A percentile compares a stretch with the other conserved stretches of the same genome.
Conservation (phyloP, 176 grass and related monocot genomes). For the Oryza longistaminata region DNA sequence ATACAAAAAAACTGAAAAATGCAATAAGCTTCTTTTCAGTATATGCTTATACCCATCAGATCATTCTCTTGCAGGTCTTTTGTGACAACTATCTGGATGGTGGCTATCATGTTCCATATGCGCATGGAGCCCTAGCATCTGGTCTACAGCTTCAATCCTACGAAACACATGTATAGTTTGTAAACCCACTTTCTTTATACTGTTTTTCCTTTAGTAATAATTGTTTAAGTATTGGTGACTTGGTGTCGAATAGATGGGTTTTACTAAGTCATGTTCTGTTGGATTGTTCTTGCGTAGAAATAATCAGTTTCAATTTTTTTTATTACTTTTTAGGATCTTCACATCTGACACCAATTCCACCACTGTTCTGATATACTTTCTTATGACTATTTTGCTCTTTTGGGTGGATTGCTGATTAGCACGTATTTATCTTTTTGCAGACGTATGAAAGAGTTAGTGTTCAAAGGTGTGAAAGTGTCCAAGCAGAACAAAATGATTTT, state of each 20-base stretch:
- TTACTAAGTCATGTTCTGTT: neutral
- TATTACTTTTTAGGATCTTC: neutral
- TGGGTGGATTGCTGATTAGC: constrained; percentile 20
- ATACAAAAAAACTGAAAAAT: constrained; percentile 17
- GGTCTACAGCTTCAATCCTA: constrained; percentile 90
- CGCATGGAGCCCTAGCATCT: constrained; percentile 85
- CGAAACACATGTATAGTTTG: constrained; percentile 63
- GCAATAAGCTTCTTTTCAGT: neutral
- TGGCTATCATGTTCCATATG: constrained; percentile 97
- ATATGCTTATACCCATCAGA: neutral
- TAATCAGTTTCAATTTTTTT: neutral
- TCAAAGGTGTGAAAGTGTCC: constrained; percentile 74
- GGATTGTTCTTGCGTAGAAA: neutral
- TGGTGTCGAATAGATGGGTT: constrained; percentile 1
- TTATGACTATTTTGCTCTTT: constrained; percentile 6
- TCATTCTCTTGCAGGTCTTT: constrained; percentile 62
- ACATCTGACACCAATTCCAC: neutral
- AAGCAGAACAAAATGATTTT: constrained; percentile 40
- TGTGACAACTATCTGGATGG: constrained; percentile 99
- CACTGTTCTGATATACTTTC: neutral
- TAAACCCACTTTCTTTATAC: constrained; percentile 25
- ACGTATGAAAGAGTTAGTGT: constrained; percentile 90
- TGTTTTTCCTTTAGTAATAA: neutral
- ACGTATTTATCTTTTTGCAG: constrained; percentile 41
- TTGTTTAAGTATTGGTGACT: neutral